Conservation (phyloP, 805 yeast species). For the Metschnikowia baotianmanensis region DNA sequence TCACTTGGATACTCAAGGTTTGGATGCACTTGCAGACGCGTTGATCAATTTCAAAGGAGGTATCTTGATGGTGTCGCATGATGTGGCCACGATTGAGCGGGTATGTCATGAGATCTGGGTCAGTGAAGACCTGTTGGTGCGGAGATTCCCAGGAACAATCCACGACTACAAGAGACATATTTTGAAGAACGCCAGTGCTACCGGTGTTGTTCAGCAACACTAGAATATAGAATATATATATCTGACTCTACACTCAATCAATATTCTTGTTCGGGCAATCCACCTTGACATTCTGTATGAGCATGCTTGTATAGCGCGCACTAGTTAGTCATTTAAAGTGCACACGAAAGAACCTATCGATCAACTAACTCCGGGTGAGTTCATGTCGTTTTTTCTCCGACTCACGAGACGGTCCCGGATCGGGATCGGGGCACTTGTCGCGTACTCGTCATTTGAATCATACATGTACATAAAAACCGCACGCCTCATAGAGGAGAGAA, state of each 20-base stretch:
- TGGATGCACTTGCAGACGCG: constrained; percentile 93
- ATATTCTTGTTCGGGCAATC: not conserved
- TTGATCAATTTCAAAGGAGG: constrained; percentile 89
- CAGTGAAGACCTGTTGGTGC: constrained; percentile 80
- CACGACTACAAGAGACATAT: constrained; percentile 89
- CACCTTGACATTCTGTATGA: no score
- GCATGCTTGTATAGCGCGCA: not conserved
- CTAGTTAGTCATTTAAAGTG: not conserved
- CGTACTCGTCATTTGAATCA: constrained; percentile 66
- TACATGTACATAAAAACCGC: constrained; percentile 57
- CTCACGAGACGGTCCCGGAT: constrained; percentile 35
- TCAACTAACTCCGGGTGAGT: not conserved
- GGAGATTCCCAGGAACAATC: constrained; percentile 76
- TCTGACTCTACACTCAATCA: not conserved
- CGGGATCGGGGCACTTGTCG: constrained; percentile 42
- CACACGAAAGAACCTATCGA: not conserved
- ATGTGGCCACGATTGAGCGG: constrained; percentile 81
- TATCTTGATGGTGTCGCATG: constrained; percentile 96
- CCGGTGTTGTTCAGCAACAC: constrained; percentile 92
- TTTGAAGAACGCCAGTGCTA: constrained; percentile 67
- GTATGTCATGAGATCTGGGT: constrained; percentile 97
- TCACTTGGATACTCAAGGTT: constrained; percentile 96
- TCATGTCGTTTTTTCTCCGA: constrained; percentile 7
- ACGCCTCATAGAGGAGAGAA: constrained; percentile 44
- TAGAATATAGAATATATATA: constrained; percentile 23